phyloP scores from a whole-genome alignment of 2,329 filamentous ascomycete genomes.

The Pleomassaria siparia region DNA sequence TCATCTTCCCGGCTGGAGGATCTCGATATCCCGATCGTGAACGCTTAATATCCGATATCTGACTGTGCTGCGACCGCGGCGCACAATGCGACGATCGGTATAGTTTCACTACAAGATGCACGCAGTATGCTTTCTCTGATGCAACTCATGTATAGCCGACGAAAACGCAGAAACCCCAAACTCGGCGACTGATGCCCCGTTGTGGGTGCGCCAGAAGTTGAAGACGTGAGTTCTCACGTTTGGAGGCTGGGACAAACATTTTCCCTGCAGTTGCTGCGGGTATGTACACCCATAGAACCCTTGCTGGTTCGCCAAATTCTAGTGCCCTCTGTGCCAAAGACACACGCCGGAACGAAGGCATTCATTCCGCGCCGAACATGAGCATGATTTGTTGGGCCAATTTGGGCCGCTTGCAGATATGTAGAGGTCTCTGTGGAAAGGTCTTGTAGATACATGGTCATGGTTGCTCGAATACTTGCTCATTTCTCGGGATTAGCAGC shows the following conservation, averaged over 20 bases:
- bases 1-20: neutral
- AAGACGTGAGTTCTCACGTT: constrained; percentile 3
- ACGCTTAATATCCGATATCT: neutral
- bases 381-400: too few relatives aligned
- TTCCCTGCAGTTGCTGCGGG: constrained; percentile 2
- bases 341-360: too few relatives aligned
- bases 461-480: neutral
- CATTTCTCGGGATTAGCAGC: neutral
- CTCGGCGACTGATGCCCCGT: neutral
- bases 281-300: too few relatives aligned
- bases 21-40: neutral
- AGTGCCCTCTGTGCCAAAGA: too few relatives aligned
- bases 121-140: neutral
- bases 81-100: neutral
- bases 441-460: too few relatives aligned
- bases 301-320: too few relatives aligned
- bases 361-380: too few relatives aligned
- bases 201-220: neutral
- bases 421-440: too few relatives aligned
- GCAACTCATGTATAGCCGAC: neutral
- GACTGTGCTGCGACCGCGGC: neutral
- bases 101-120: neutral
- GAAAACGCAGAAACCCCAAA: neutral
- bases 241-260: neutral
- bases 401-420: too few relatives aligned